Evolutionary conservation across 2,329 filamentous ascomycete species (phyloP).

Genomic region (Paecilomyces formosus): DNA sequence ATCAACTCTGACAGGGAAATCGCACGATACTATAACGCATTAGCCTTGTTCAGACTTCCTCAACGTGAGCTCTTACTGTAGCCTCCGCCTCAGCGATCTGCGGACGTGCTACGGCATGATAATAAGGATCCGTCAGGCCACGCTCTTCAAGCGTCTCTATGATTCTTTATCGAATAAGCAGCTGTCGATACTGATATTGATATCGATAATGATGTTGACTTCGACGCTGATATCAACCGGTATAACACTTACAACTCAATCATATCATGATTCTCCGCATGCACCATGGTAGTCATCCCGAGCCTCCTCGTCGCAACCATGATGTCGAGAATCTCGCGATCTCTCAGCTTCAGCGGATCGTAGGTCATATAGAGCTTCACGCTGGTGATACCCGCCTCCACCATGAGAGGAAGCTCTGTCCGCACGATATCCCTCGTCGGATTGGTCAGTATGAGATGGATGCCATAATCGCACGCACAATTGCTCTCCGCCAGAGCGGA

Average conservation of each 20-base stretch:
- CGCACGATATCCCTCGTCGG: conserved; percentile 21
- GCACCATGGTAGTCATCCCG: conserved; percentile 38
- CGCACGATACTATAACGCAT: conserved; percentile 34
- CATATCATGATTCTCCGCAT: conserved; percentile 42
- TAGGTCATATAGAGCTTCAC: conserved; percentile 40
- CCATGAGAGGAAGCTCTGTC: conserved; percentile 23
- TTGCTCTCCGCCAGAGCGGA: conserved; percentile 38
- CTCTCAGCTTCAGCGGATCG: conserved; percentile 28
- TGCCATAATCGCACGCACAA: conserved; percentile 51
- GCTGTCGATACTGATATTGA: not conserved
- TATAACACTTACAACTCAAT: conserved; percentile 21
- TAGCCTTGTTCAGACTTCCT: not conserved
- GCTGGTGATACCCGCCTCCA: conserved; percentile 28
- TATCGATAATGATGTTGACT: too few species aligned
- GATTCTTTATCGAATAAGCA: conserved; percentile 22
- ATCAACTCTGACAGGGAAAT: conserved; percentile 44
- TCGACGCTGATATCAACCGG: too few species aligned
- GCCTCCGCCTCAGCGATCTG: conserved; percentile 38
- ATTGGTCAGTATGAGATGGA: conserved; percentile 37
- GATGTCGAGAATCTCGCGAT: conserved; percentile 19
- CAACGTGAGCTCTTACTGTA: conserved; percentile 10
- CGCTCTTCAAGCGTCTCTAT: conserved; percentile 30
- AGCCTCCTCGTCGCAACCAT: conserved; percentile 16
- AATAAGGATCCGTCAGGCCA: conserved; percentile 30
- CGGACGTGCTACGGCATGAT: conserved; percentile 35